Evolutionary conservation across 257 asterid species (phyloP).

Genomic region (Lantana camara): DNA sequence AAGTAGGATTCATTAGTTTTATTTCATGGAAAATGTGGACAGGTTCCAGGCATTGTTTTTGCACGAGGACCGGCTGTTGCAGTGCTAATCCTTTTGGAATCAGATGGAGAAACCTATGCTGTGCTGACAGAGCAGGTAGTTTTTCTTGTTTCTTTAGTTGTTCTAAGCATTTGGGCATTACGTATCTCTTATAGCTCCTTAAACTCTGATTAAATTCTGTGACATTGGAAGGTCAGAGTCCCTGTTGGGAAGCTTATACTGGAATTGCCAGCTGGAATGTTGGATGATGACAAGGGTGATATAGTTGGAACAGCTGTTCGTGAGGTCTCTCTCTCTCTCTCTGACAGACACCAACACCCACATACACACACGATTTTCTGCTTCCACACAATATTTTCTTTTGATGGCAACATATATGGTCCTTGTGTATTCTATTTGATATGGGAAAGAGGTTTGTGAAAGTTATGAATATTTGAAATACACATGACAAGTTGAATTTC

Average conservation of each 20-base stretch:
- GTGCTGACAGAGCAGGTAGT: conserved; percentile 91
- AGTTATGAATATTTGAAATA: no score
- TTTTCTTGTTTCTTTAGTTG: conserved; percentile 9
- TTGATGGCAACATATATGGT: no score
- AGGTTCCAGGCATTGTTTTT: conserved; percentile 96
- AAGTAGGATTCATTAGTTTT: conserved; percentile 4
- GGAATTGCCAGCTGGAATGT: conserved; percentile 97
- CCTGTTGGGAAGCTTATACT: conserved; percentile 91
- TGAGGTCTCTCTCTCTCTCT: conserved; percentile 65
- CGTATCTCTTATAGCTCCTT: conserved; percentile 6
- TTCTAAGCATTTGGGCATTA: conserved; percentile 9
- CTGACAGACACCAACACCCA: no score
- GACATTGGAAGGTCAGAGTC: conserved; percentile 73
- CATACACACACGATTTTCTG: no score
- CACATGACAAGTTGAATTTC: no score
- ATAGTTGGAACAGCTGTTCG: conserved; percentile 91
- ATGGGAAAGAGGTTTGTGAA: no score
- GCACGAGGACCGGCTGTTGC: conserved; percentile 98
- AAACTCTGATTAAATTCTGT: conserved; percentile 24
- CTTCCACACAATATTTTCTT: no score
- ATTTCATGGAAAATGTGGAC: conserved; percentile 29
- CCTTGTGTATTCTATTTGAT: no score
- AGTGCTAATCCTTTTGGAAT: conserved; percentile 82
- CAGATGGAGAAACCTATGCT: conserved; percentile 83
- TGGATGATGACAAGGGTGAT: conserved; percentile 92